Base-by-base conservation (phyloP, 164 flowering plant species). In the Akebia trifoliata region DNA sequence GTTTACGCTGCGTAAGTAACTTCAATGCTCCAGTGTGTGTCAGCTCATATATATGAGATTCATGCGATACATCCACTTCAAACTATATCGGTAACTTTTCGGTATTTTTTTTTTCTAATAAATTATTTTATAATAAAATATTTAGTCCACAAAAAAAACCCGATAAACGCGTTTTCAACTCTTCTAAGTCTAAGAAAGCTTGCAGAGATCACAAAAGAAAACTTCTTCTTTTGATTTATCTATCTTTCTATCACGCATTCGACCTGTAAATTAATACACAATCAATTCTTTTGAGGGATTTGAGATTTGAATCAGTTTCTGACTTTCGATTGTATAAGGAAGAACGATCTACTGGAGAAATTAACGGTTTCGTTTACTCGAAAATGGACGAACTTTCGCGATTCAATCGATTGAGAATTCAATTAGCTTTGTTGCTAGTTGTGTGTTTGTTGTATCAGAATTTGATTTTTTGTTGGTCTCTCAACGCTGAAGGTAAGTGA, bases 401-500 rank as follows among this genome's bases (percentile, higher is more conserved):
- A 38, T 71, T 68, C 49, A 45, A 26, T 52, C 56, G 66, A 31
- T 66, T 57, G 47, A 57, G 38, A 53, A 28, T 38, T 31, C 57
- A 63, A 18, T 30, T 60, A 18, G 59, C 61, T 35, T 17, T 64
- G 32, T 30, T 64, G 61, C 32, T 67, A 28, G 7, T 65, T 31
- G 10, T 65, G 18, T 67, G 61, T 42, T 52, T 77, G 29, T 39
- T 69, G 49, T 35, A 28, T 56, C 76, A 47, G 39, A 44, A 69
- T 60, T 63, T 70, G 52, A 35, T 50, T 17, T 45, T 69, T 21
- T 73, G 78, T 53, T 68, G 62, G 67, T 77, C 79, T 50, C 65
- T 85, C 53, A 82, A 85, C 39, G 68, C 73, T 49, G 92, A 85
- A 78, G 88, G 92, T 84, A 61, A 31, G 67, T 28, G 11, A 5